phyloP scores from a whole-genome alignment of 1,284 basidiomycete genomes.

The Cerioporus squamosus region DNA sequence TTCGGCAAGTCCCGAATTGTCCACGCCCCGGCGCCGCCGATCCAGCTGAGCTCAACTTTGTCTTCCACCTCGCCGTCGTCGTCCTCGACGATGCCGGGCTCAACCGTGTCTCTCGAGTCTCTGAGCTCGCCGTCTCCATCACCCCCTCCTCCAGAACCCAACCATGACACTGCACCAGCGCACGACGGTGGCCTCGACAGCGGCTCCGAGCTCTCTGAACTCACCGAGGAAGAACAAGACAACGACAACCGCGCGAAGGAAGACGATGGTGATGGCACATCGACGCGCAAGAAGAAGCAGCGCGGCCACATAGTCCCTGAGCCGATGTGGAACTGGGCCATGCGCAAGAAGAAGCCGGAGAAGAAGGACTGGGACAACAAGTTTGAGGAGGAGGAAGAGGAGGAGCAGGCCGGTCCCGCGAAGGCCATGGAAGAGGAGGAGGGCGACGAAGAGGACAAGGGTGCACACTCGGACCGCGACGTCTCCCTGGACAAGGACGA shows the following conservation, averaged over 20 bases:
- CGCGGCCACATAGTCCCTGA: conserved; percentile 71
- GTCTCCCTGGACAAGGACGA: conserved; percentile 12
- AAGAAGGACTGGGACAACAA: conserved; percentile 38
- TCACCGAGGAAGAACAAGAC: conserved; percentile 79
- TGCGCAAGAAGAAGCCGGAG: conserved; percentile 45
- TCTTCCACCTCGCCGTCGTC: conserved; percentile 30
- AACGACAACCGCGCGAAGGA: conserved; percentile 27
- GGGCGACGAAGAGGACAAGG: conserved; percentile 48
- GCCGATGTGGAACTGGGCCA: conserved; percentile 81
- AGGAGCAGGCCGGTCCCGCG: conserved; percentile 54
- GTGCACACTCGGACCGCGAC: conserved; percentile 14
- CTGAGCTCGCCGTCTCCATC: conserved; percentile 64
- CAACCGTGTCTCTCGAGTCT: conserved; percentile 61
- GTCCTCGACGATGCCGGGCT: conserved; percentile 52
- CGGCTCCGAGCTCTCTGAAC: conserved; percentile 78
- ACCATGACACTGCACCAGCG: no score
- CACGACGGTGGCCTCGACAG: conserved; percentile 63
- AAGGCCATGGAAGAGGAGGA: conserved; percentile 68
- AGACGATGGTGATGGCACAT: conserved; percentile 15
- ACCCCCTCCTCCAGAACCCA: conserved; percentile 39
- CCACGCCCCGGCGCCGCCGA: conserved; percentile 7
- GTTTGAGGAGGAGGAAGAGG: conserved; percentile 59
- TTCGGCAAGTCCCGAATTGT: conserved; percentile 12
- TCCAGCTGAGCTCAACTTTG: conserved; percentile 6
- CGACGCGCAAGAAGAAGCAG: conserved; percentile 47